Conservation (phyloP, 805 yeast species). For the Kurtzmaniella fragi region DNA sequence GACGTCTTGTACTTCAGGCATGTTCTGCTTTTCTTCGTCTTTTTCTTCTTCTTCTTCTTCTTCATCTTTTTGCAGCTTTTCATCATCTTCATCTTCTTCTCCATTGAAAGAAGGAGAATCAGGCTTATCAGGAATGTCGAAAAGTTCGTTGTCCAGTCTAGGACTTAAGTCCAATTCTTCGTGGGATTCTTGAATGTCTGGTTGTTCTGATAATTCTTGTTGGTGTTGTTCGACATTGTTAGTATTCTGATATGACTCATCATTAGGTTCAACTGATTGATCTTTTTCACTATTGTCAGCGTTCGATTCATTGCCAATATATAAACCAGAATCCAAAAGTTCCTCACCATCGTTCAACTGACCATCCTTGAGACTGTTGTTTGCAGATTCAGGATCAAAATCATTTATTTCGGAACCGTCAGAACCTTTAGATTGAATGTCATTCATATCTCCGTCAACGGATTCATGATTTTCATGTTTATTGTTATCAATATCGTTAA, state of each 20-base stretch:
- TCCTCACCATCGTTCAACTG: background rate
- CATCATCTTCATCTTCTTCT: background rate
- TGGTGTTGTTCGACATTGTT: background rate
- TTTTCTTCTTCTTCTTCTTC: conserved; percentile 7
- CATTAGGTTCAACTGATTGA: background rate
- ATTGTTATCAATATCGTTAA: too few species aligned
- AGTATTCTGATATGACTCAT: background rate
- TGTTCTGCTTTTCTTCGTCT: conserved; percentile 9
- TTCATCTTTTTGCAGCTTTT: conserved; percentile 1
- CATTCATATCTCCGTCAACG: too few species aligned
- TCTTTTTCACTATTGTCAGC: background rate
- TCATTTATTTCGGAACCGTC: too few species aligned
- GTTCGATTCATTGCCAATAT: background rate
- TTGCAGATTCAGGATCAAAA: too few species aligned
- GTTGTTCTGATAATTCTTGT: background rate
- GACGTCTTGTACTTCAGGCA: conserved; percentile 3
- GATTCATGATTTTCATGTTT: too few species aligned
- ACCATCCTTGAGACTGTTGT: too few species aligned
- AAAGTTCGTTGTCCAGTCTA: background rate
- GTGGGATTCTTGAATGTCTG: background rate
- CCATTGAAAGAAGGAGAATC: background rate
- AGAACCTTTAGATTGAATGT: too few species aligned
- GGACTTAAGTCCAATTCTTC: background rate
- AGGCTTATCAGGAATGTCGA: background rate
- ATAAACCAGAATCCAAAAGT: background rate